Base-by-base conservation (phyloP, 2,329 filamentous ascomycete species). In the Neopestalotiopsis rosae region DNA sequence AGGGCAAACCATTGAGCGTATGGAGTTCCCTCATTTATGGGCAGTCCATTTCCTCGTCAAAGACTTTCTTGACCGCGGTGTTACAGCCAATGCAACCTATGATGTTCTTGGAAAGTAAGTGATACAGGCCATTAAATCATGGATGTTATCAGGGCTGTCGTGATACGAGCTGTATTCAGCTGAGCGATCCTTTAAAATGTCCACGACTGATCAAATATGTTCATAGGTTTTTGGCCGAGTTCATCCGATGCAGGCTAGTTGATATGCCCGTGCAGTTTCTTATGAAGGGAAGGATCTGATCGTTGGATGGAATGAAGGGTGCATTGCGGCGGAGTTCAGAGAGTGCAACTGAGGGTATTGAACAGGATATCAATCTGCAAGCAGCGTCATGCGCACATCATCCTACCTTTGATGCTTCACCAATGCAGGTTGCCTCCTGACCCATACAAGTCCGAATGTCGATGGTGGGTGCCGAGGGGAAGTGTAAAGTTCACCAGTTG, bases 41-140 rank as follows among this genome's bases (percentile, higher is more conserved):
- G 81, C 76, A 6, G 78, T 80, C 45, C 78, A 80, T 65, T 80
- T 80, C 69, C 72, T 85, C 49, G 72, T 86, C 28, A 79, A 84
- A 67, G 83, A 85, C 70, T 83, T 84, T 70, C 74, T 85, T 7
- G 82, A 84, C 65, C 76, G 82, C 0, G 82, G 82, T 0, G 83
- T 81, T 72, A 79, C 82, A 64, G 80, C 81, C 4, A 83, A 80
- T 45, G 78, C 77, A 61, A 79, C 79, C 1, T 84, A 84, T 61
- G 84, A 85, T 72, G 82, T 80, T 1, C 72, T 85, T 17, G 84
- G 83, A 0, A 86, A 86, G 78, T 56, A 17, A 56, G 49, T 56
- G 6, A 17, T n/a, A n/a, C 6, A 9, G 6, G 83, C 20, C 49
- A 14, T 56, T 38, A 7, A 38, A 38, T 38, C 6, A 10, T 10